A percentile compares a stretch with the other conserved stretches of the same genome.
Evolutionary conservation across 1,284 basidiomycete species (phyloP).

Genomic region (Fomitiporia mediterranea): DNA sequence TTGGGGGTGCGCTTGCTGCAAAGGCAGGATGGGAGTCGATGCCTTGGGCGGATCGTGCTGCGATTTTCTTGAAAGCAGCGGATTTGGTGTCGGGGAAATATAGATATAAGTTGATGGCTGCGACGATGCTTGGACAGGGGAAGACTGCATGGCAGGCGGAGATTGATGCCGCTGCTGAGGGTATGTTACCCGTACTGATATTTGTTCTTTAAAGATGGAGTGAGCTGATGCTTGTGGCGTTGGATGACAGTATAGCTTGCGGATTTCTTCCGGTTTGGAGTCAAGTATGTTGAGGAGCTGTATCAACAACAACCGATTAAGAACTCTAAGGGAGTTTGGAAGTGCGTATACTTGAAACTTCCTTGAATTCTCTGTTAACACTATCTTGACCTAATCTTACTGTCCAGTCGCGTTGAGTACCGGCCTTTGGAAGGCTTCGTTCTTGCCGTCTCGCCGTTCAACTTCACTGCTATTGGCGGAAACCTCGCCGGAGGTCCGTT

Average conservation of each 20-base stretch:
- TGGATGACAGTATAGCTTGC: slow-evolving; percentile 54
- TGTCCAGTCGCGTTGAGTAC: slow-evolving; percentile 83
- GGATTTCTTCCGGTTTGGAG: slow-evolving; percentile 96
- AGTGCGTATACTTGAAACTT: slow-evolving; percentile 52
- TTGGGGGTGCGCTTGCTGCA: slow-evolving; percentile 84
- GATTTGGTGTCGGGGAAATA: slow-evolving; percentile 95
- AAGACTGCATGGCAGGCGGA: slow-evolving; percentile 99
- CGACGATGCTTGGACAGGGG: slow-evolving; percentile 97
- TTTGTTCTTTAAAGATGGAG: neutral
- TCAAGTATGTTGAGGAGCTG: slow-evolving; percentile 94
- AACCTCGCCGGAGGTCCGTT: slow-evolving; percentile 75
- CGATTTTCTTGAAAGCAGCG: slow-evolving; percentile 96
- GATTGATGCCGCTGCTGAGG: slow-evolving; percentile 98
- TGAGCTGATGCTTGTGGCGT: neutral
- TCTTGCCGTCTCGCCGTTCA: slow-evolving; percentile 96
- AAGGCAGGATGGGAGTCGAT: slow-evolving; percentile 89
- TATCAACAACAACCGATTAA: slow-evolving; percentile 87
- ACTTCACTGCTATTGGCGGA: slow-evolving; percentile 96
- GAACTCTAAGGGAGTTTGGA: slow-evolving; percentile 90
- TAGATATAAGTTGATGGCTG: slow-evolving; percentile 90
- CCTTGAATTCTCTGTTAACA: too few species aligned
- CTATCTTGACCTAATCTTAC: slow-evolving; percentile 2
- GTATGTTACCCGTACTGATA: slow-evolving; percentile 50
- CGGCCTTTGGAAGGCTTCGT: slow-evolving; percentile 97
- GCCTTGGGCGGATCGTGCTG: slow-evolving; percentile 95